Evolutionary conservation across 1,139 yeast species (phyloP).

Genomic region (Zygosaccharomyces sapae): DNA sequence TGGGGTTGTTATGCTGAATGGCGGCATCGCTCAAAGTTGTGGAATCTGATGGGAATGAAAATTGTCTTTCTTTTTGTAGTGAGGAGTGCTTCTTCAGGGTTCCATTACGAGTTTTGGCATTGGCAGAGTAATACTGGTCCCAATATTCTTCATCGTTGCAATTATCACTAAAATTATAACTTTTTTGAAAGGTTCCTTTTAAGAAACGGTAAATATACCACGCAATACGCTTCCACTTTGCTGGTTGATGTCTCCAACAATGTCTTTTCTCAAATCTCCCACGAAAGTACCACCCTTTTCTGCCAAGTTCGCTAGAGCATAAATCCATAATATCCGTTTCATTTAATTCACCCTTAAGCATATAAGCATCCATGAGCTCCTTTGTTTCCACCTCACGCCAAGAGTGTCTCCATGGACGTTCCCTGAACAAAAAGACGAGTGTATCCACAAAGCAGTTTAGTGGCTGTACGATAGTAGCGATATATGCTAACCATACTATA

Average conservation of each 20-base stretch:
- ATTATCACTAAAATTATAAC: constrained; percentile 24
- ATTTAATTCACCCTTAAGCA: constrained; percentile 28
- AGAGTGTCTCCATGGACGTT: constrained; percentile 62
- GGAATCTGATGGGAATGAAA: constrained; percentile 16
- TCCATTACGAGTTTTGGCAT: constrained; percentile 1
- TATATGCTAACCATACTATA: constrained; percentile 59
- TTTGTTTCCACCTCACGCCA: constrained; percentile 30
- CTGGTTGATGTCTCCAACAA: constrained; percentile 33
- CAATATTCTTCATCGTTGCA: constrained; percentile 29
- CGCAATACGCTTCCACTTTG: constrained; percentile 23
- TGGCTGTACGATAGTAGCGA: constrained; percentile 76
- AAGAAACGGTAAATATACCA: constrained; percentile 30
- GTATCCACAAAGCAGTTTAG: constrained; percentile 76
- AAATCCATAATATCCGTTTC: constrained; percentile 26
- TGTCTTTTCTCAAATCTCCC: constrained; percentile 25
- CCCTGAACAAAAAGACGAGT: constrained; percentile 69
- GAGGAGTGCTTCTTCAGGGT: constrained; percentile 6
- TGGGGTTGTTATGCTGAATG: constrained; percentile 4
- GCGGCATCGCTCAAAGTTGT: constrained; percentile 10
- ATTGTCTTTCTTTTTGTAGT: constrained; percentile 11
- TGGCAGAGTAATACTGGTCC: constrained; percentile 22
- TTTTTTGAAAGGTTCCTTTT: constrained; percentile 18
- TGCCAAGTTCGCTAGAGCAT: constrained; percentile 27
- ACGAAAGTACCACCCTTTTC: constrained; percentile 35
- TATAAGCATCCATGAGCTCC: constrained; percentile 24